Percentiles rank a stretch among this genome's conserved stretches.
phyloP scores from a whole-genome alignment of 768 basidiomycete genomes.

The Pisolithus microcarpus region DNA sequence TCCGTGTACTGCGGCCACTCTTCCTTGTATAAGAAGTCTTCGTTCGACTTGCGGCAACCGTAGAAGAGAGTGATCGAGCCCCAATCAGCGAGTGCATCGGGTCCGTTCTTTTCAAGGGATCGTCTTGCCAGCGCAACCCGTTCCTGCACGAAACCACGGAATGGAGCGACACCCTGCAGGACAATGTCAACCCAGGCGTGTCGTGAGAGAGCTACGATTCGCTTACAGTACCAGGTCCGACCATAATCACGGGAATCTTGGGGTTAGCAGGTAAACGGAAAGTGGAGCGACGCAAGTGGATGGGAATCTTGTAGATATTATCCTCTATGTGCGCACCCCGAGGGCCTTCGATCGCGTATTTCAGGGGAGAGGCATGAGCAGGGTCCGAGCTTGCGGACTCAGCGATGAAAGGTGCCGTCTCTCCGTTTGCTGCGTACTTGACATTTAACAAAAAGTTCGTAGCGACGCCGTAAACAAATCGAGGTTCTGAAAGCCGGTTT shows the following conservation, averaged over 20 bases:
- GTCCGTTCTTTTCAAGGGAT: conserved; percentile 91
- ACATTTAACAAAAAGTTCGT: conserved; percentile 95
- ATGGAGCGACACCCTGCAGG: conserved; percentile 90
- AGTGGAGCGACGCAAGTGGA: conserved; percentile 93
- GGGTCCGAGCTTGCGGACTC: conserved; percentile 29
- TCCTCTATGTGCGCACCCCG: conserved; percentile 74
- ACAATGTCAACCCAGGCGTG: neutral
- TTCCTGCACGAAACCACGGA: conserved; percentile 98
- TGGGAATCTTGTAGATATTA: conserved; percentile 72
- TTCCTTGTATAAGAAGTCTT: conserved; percentile 91
- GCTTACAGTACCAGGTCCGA: conserved; percentile 95
- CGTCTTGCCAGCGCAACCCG: conserved; percentile 93
- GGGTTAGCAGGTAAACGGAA: conserved; percentile 97
- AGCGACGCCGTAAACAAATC: conserved; percentile 83
- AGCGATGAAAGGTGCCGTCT: conserved; percentile 40
- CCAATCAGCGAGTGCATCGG: conserved; percentile 92
- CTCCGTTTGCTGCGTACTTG: conserved; percentile 63
- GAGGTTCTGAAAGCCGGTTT: conserved; percentile 43
- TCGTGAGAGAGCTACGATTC: neutral
- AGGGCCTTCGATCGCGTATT: conserved; percentile 87
- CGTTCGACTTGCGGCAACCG: conserved; percentile 81
- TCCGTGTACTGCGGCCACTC: conserved; percentile 88
- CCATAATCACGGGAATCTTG: conserved; percentile 98
- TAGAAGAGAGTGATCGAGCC: conserved; percentile 93
- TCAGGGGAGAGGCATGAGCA: conserved; percentile 43